phyloP scores from a whole-genome alignment of 805 yeast genomes.

The Kodamaea leandrae region DNA sequence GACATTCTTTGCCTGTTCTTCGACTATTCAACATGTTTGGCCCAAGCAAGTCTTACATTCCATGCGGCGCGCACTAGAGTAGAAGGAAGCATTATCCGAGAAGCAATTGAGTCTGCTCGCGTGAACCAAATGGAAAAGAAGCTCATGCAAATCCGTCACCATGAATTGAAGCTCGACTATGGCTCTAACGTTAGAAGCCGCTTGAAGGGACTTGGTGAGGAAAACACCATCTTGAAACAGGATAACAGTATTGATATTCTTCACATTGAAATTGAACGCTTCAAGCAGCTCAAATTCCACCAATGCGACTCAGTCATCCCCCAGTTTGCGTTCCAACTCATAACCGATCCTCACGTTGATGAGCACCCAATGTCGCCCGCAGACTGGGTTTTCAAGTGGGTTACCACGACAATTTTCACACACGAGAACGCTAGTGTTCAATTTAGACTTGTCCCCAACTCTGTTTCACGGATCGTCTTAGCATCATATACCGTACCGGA shows the following conservation, averaged over 20 bases:
- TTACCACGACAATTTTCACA: background rate
- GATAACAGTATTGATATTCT: slow-evolving; percentile 1
- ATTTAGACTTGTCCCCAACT: slow-evolving; percentile 1
- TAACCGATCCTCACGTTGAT: slow-evolving; percentile 4
- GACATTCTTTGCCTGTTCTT: slow-evolving; percentile 7
- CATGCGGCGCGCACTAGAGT: background rate
- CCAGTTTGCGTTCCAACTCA: slow-evolving; percentile 6
- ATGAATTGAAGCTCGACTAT: slow-evolving; percentile 7
- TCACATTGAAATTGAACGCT: slow-evolving; percentile 4
- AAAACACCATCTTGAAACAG: background rate
- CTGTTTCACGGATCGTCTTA: slow-evolving; percentile 2
- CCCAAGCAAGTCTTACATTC: slow-evolving; percentile 3
- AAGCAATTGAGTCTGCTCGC: slow-evolving; percentile 5
- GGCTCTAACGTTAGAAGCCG: slow-evolving; percentile 4
- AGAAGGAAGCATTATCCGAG: background rate
- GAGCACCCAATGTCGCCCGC: slow-evolving; percentile 7
- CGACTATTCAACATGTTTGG: slow-evolving; percentile 5
- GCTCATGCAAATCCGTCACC: slow-evolving; percentile 7
- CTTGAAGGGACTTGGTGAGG: background rate
- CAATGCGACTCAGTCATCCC: slow-evolving; percentile 1
- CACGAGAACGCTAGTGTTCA: background rate
- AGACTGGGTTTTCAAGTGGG: slow-evolving; percentile 10
- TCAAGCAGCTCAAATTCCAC: slow-evolving; percentile 2
- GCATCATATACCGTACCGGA: slow-evolving; percentile 8
- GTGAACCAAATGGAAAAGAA: slow-evolving; percentile 1